Conservation (phyloP, 129 eudicot genomes). For the Arctium lappa region DNA sequence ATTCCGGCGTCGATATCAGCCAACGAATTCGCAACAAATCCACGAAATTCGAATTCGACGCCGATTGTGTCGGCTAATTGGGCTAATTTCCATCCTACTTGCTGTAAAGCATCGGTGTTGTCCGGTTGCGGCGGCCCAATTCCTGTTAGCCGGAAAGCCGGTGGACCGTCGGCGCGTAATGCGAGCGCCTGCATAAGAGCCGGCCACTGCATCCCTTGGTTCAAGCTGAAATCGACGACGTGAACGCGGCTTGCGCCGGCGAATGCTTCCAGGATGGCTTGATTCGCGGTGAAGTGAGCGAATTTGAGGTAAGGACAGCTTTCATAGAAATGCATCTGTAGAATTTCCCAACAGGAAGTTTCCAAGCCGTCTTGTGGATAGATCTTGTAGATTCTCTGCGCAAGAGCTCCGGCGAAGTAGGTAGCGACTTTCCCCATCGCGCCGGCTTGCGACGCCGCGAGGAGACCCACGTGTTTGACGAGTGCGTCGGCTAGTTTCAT, state of each 20-base stretch:
- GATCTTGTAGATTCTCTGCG: slow-evolving; percentile 63
- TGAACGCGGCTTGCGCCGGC: slow-evolving; percentile 56
- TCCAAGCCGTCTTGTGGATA: slow-evolving; percentile 45
- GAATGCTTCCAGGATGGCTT: slow-evolving; percentile 81
- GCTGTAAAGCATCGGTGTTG: slow-evolving; percentile 65
- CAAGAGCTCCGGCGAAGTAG: slow-evolving; percentile 70
- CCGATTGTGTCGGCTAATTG: slow-evolving; percentile 67
- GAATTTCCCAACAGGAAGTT: slow-evolving; percentile 45
- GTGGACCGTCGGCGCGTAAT: slow-evolving; percentile 76
- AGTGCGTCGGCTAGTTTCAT: slow-evolving; percentile 60
- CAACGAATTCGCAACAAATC: slow-evolving; percentile 57
- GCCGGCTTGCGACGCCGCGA: slow-evolving; percentile 61
- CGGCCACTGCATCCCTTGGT: slow-evolving; percentile 95
- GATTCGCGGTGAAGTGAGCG: slow-evolving; percentile 90
- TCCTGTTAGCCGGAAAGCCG: slow-evolving; percentile 65
- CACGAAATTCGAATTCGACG: slow-evolving; percentile 65
- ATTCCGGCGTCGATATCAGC: slow-evolving; percentile 58
- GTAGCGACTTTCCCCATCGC: slow-evolving; percentile 80
- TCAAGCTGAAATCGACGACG: slow-evolving; percentile 72
- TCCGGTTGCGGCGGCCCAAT: slow-evolving; percentile 89
- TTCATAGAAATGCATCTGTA: slow-evolving; percentile 86
- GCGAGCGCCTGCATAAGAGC: slow-evolving; percentile 82
- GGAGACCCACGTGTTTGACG: slow-evolving; percentile 47
- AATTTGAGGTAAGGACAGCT: slow-evolving; percentile 74
- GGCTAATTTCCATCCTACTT: slow-evolving; percentile 82